phyloP scores from a whole-genome alignment of 352 stramenopile species.

The Elongisporangium anandrum region DNA sequence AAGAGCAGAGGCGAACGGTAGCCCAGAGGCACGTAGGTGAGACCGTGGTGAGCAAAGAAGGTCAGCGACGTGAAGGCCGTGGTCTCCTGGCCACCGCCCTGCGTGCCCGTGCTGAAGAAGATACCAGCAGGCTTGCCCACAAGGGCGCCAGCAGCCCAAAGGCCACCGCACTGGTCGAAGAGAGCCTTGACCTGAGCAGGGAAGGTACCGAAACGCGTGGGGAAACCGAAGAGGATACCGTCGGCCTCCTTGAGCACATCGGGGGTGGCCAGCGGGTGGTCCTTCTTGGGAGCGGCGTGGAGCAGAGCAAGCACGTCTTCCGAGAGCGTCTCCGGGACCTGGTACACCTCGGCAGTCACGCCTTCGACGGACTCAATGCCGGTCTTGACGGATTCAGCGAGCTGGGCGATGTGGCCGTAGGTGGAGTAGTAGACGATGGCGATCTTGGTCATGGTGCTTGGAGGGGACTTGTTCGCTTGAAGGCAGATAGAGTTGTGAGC shows the following conservation, averaged over 20 bases:
- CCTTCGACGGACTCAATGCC: conserved; percentile 51
- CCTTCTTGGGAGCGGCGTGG: conserved; percentile 59
- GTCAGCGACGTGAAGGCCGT: conserved; percentile 53
- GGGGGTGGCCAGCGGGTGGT: conserved; percentile 43
- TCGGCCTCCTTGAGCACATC: conserved; percentile 52
- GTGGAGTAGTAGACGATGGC: conserved; percentile 77
- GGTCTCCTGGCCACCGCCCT: conserved; percentile 74
- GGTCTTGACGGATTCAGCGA: conserved; percentile 58
- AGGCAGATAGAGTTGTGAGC: too few species aligned
- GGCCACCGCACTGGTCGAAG: conserved; percentile 54
- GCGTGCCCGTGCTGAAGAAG: conserved; percentile 59
- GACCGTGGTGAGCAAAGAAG: conserved; percentile 72
- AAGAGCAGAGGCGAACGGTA: conserved; percentile 46
- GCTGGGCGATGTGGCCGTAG: conserved; percentile 69
- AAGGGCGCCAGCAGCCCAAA: conserved; percentile 58
- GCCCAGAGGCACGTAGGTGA: conserved; percentile 76
- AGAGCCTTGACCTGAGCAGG: conserved; percentile 74
- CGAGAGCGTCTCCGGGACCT: conserved; percentile 63
- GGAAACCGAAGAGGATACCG: conserved; percentile 73
- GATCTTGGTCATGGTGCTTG: conserved; percentile 53
- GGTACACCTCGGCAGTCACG: conserved; percentile 41
- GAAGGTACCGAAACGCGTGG: conserved; percentile 57
- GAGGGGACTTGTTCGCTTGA: too few species aligned
- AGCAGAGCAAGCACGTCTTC: conserved; percentile 71
- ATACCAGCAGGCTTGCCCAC: conserved; percentile 65